phyloP scores from a whole-genome alignment of 2,329 filamentous ascomycete genomes.

The Botrytis cinerea region DNA sequence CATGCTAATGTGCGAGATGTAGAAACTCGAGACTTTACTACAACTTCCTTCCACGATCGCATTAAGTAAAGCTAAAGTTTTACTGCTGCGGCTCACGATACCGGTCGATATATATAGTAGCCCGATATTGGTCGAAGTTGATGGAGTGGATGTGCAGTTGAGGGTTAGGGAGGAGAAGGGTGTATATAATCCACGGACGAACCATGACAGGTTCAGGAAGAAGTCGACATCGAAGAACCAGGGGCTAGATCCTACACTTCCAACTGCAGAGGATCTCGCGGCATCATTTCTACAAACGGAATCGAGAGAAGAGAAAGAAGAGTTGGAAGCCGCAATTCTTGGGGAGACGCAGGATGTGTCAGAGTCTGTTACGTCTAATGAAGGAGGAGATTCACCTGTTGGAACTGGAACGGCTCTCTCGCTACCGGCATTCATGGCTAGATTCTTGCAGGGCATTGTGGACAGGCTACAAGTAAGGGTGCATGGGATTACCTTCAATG shows the following conservation, averaged over 20 bases:
- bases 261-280: constrained; percentile 71
- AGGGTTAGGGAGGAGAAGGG: constrained; percentile 48
- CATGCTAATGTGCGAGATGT: constrained; percentile 31
- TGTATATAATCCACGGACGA: constrained; percentile 37
- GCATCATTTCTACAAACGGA: constrained; percentile 77
- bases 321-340: constrained; percentile 68
- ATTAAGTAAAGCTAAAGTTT: constrained; percentile 72
- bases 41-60: constrained; percentile 72
- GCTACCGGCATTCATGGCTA: constrained; percentile 68
- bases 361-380: constrained; percentile 60
- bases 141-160: constrained; percentile 74
- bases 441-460: constrained; percentile 71
- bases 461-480: constrained; percentile 71
- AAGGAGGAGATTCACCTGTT: constrained; percentile 57
- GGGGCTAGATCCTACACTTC: constrained; percentile 49
- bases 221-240: constrained; percentile 31
- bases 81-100: constrained; percentile 76
- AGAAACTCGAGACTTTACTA: constrained; percentile 79
- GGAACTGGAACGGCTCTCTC: constrained; percentile 73
- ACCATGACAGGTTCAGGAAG: constrained; percentile 41
- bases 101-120: constrained; percentile 86
- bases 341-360: constrained; percentile 63
- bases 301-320: constrained; percentile 62
- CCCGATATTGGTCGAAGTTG: constrained; percentile 77
- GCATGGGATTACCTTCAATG: constrained; percentile 63